These are phyloP conservation scores for Poronia punctata DNA, from an alignment of 495 filamentous ascomycete genomes.

Conservation along the genomic window DNA sequence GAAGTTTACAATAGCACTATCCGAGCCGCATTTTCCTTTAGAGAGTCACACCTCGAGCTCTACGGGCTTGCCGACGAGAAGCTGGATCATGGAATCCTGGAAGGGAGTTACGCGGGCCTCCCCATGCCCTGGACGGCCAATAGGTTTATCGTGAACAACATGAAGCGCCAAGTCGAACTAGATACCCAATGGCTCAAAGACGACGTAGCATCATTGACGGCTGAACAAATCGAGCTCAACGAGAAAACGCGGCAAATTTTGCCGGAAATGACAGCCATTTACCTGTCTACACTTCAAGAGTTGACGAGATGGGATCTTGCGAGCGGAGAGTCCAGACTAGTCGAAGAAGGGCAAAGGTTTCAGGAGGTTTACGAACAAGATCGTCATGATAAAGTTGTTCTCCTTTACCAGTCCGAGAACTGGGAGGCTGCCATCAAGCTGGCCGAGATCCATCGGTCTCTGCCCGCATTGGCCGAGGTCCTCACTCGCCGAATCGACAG, in stretches of 20 bases:
- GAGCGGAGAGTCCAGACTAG: slow-evolving; percentile 27
- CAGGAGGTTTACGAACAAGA: slow-evolving; percentile 30
- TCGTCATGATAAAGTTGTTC: slow-evolving; percentile 34
- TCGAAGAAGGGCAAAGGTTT: slow-evolving; percentile 30
- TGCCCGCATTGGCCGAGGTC: slow-evolving; percentile 60
- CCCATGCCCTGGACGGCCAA: slow-evolving; percentile 78
- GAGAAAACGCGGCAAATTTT: slow-evolving; percentile 30
- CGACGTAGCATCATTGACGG: slow-evolving; percentile 16
- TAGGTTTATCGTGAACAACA: slow-evolving; percentile 48
- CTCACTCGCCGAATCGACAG: slow-evolving; percentile 34
- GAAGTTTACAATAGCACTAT: slow-evolving; percentile 68
- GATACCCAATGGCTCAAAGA: slow-evolving; percentile 27
- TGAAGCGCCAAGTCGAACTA: slow-evolving; percentile 49
- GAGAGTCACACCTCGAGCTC: slow-evolving; percentile 52
- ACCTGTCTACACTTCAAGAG: slow-evolving; percentile 38
- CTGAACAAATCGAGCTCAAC: slow-evolving; percentile 18
- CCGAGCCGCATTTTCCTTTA: slow-evolving; percentile 66
- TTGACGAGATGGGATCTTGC: slow-evolving; percentile 31
- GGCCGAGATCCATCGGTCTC: slow-evolving; percentile 66
- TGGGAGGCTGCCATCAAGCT: slow-evolving; percentile 61
- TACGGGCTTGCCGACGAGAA: slow-evolving; percentile 64
- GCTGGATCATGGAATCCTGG: slow-evolving; percentile 62
- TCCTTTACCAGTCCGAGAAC: slow-evolving; percentile 60
- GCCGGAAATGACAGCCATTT: slow-evolving; percentile 38
- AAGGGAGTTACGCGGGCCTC: slow-evolving; percentile 52